Conservation (phyloP, 2,329 filamentous ascomycete genomes). For the Fusarium chaquense region DNA sequence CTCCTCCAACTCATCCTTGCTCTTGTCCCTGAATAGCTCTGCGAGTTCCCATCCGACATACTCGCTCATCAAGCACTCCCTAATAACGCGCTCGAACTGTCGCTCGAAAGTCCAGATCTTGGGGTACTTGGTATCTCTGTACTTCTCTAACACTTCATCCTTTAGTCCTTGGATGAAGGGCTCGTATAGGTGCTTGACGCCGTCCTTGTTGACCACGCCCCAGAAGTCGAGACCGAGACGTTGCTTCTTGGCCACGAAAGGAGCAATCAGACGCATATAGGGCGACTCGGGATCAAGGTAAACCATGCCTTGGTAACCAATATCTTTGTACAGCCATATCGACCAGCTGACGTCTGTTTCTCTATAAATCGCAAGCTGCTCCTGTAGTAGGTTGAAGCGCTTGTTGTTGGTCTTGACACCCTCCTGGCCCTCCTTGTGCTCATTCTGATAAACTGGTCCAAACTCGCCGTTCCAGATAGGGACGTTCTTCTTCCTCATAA, state of each 20-base stretch:
- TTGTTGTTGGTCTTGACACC: slow-evolving; percentile 55
- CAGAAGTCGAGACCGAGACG: slow-evolving; percentile 66
- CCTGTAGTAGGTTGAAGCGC: slow-evolving; percentile 56
- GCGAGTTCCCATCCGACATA: slow-evolving; percentile 67
- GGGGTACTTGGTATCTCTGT: slow-evolving; percentile 60
- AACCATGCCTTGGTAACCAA: slow-evolving; percentile 68
- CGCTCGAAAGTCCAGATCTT: slow-evolving; percentile 63
- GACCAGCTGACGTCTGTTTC: slow-evolving; percentile 62
- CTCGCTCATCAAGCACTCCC: slow-evolving; percentile 58
- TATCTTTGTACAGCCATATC: slow-evolving; percentile 71
- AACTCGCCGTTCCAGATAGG: slow-evolving; percentile 66
- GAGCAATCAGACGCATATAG: slow-evolving; percentile 64
- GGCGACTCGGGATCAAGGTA: slow-evolving; percentile 59
- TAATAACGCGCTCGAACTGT: slow-evolving; percentile 61
- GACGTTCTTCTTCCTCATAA: slow-evolving; percentile 56
- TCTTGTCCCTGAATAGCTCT: slow-evolving; percentile 64
- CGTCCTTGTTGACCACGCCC: slow-evolving; percentile 55
- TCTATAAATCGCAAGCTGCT: slow-evolving; percentile 56
- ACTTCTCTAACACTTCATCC: slow-evolving; percentile 57
- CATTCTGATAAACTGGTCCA: slow-evolving; percentile 61
- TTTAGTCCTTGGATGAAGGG: slow-evolving; percentile 58
- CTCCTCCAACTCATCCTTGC: slow-evolving; percentile 64
- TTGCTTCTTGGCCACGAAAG: slow-evolving; percentile 68
- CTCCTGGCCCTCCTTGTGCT: slow-evolving; percentile 51
- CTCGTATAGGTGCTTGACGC: slow-evolving; percentile 53